Conservation (phyloP, 2,329 filamentous ascomycete species). For the Zasmidium angulare region DNA sequence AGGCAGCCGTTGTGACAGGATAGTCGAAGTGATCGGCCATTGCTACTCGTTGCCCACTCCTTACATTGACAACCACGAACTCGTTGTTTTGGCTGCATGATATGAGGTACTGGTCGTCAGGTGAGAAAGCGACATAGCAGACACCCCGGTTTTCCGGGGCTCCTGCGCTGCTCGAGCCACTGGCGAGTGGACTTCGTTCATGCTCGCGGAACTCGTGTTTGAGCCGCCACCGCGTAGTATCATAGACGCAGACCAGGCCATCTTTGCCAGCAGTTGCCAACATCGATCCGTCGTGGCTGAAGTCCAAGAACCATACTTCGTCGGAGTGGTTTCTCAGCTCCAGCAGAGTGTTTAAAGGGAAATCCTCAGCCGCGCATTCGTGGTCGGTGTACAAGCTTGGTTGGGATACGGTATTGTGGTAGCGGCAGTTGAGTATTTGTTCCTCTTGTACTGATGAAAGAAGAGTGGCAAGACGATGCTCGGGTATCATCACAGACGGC, state of each 20-base stretch:
- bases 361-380: slow-evolving; percentile 73
- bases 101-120: slow-evolving; percentile 81
- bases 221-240: slow-evolving; percentile 68
- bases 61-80: slow-evolving; percentile 34
- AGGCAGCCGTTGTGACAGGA: slow-evolving; percentile 85
- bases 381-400: slow-evolving; percentile 91
- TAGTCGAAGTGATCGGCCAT: slow-evolving; percentile 72
- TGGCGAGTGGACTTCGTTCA: slow-evolving; percentile 23
- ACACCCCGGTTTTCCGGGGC: slow-evolving; percentile 53
- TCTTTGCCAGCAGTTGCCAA: slow-evolving; percentile 81
- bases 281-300: slow-evolving; percentile 81
- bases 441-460: slow-evolving; percentile 79
- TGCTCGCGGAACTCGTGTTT: slow-evolving; percentile 48
- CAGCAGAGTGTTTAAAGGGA: slow-evolving; percentile 69
- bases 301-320: slow-evolving; percentile 89
- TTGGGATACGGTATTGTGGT: slow-evolving; percentile 76
- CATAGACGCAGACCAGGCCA: slow-evolving; percentile 76
- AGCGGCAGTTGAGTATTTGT: slow-evolving; percentile 81
- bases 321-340: slow-evolving; percentile 72
- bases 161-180: slow-evolving; percentile 11
- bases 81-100: slow-evolving; percentile 61
- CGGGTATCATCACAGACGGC: slow-evolving; percentile 93
- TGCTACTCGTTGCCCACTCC: slow-evolving; percentile 58
- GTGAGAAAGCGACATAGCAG: slow-evolving; percentile 85
- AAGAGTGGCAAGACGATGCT: slow-evolving; percentile 79